Percentiles rank a stretch among this genome's conserved stretches.
Conservation (phyloP, 768 basidiomycete genomes). For the Suillus brevipes region DNA sequence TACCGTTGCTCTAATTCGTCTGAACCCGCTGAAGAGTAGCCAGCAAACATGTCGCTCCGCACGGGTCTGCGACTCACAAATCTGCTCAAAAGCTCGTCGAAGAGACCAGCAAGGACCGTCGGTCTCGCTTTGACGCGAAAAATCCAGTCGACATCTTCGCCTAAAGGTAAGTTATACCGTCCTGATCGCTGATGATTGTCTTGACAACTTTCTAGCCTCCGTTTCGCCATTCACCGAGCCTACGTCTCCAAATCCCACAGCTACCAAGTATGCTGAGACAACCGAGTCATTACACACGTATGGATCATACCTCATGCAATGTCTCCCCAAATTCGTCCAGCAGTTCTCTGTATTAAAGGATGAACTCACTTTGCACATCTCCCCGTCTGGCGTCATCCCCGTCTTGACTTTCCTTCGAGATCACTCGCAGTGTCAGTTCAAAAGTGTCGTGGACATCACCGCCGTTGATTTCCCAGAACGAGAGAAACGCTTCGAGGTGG, state of each 20-base stretch:
- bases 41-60: conserved; percentile 44
- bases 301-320: conserved; percentile 90
- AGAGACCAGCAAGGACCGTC: conserved; percentile 33
- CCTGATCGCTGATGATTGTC: neutral
- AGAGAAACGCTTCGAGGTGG: conserved; percentile 93
- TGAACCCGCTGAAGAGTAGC: conserved; percentile 18
- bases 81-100: conserved; percentile 41
- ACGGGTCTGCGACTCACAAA: conserved; percentile 45
- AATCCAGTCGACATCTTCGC: conserved; percentile 48
- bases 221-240: conserved; percentile 84
- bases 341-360: conserved; percentile 98
- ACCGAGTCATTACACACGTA: conserved; percentile 85
- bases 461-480: conserved; percentile 95
- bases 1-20: neutral
- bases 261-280: conserved; percentile 67
- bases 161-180: conserved; percentile 45
- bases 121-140: conserved; percentile 33
- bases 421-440: conserved; percentile 95
- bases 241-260: conserved; percentile 84
- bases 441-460: conserved; percentile 88
- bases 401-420: conserved; percentile 92
- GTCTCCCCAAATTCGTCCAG: conserved; percentile 95
- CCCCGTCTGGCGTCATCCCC: conserved; percentile 79
- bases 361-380: conserved; percentile 87
- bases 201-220: conserved; percentile 46